Percentiles rank a stretch among this genome's conserved stretches.
Evolutionary conservation across 1,284 basidiomycete species (phyloP).

Genomic region (Cryptococcus amylolentus): DNA sequence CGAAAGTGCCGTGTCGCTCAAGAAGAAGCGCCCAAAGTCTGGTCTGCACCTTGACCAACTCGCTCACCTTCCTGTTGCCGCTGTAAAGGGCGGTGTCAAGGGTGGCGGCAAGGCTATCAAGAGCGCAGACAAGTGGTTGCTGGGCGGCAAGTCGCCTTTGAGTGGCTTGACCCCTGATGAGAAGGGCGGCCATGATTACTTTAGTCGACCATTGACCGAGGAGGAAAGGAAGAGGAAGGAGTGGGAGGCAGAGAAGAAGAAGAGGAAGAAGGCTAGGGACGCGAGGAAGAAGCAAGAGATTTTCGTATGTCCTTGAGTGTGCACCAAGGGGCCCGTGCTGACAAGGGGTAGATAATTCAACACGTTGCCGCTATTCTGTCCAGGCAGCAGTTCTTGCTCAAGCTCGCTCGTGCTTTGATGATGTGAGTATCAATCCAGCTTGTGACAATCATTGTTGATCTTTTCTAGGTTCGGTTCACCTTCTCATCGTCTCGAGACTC

Average conservation of each 20-base stretch:
- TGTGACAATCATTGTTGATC: neutral
- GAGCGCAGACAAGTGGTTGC: slow-evolving; percentile 42
- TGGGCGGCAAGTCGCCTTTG: slow-evolving; percentile 33
- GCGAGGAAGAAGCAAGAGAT: slow-evolving; percentile 74
- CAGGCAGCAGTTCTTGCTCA: slow-evolving; percentile 85
- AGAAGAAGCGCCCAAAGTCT: slow-evolving; percentile 22
- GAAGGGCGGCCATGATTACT: slow-evolving; percentile 43
- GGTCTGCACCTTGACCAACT: slow-evolving; percentile 29
- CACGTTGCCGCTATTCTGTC: slow-evolving; percentile 83
- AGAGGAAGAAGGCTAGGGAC: slow-evolving; percentile 52
- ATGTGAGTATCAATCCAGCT: slow-evolving; percentile 54
- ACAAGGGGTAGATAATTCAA: slow-evolving; percentile 65
- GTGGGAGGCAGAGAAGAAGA: slow-evolving; percentile 55
- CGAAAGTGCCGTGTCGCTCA: neutral
- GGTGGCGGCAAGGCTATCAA: slow-evolving; percentile 28
- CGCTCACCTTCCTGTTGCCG: slow-evolving; percentile 20
- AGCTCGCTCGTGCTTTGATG: slow-evolving; percentile 85
- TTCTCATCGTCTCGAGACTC: slow-evolving; percentile 80
- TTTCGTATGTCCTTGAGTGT: slow-evolving; percentile 56
- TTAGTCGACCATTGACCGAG: slow-evolving; percentile 41
- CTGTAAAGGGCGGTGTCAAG: slow-evolving; percentile 30
- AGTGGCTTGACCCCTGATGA: slow-evolving; percentile 31
- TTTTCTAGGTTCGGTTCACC: slow-evolving; percentile 68
- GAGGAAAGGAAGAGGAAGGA: slow-evolving; percentile 52
- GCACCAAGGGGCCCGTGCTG: neutral